These are phyloP conservation scores for Globisporangium apiculatum DNA, from an alignment of 352 stramenopile species.

Conservation along the genomic window DNA sequence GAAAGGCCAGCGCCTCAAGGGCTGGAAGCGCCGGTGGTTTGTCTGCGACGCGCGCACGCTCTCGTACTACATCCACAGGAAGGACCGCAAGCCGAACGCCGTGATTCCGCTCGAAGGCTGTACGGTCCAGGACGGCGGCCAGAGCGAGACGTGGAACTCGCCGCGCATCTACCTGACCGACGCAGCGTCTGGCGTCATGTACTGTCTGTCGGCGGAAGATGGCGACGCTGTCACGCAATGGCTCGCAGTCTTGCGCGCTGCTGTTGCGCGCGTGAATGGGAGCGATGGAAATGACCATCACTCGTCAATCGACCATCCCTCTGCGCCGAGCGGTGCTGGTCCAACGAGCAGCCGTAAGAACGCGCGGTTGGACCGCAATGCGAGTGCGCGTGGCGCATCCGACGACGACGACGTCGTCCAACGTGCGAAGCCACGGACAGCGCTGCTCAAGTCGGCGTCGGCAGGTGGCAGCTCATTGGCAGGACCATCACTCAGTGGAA, in stretches of 20 bases:
- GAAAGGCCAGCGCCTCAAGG: constrained; percentile 74
- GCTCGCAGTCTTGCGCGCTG: constrained; percentile 56
- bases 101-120: constrained; percentile 75
- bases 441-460: constrained; percentile 4
- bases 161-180: constrained; percentile 82
- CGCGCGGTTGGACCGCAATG: too few species aligned
- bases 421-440: background rate
- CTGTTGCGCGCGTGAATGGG: constrained; percentile 26
- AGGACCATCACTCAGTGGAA: too few species aligned
- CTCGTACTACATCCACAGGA: constrained; percentile 77
- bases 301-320: too few species aligned
- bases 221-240: constrained; percentile 60
- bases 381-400: background rate
- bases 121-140: constrained; percentile 71
- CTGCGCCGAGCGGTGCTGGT: too few species aligned
- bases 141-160: constrained; percentile 84
- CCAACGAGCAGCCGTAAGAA: too few species aligned
- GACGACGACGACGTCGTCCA: constrained; percentile 3
- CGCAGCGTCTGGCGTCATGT: constrained; percentile 63
- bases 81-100: constrained; percentile 77
- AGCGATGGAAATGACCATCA: background rate
- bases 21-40: constrained; percentile 83
- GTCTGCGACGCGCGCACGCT: constrained; percentile 76
- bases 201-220: constrained; percentile 76
- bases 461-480: too few species aligned